A percentile compares a stretch with the other conserved stretches of the same genome.
Conservation (phyloP, 2,329 filamentous ascomycete species). For the Metarhizium robertsii region DNA sequence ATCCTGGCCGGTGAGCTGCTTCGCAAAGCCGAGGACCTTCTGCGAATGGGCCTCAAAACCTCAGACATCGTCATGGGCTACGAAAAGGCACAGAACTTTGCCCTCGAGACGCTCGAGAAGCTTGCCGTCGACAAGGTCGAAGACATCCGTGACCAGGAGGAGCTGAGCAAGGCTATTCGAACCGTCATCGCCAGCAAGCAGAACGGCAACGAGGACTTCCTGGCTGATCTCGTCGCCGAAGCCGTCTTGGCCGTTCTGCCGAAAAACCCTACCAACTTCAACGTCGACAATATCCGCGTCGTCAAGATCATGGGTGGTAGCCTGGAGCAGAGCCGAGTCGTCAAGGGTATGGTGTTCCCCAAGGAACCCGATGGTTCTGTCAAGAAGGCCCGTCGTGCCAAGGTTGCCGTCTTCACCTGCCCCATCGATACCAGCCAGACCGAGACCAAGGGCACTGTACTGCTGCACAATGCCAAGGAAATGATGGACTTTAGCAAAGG, state of each 20-base stretch:
- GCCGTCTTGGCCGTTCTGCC: conserved; percentile 79
- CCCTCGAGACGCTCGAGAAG: conserved; percentile 76
- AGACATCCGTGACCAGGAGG: conserved; percentile 68
- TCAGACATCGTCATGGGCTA: conserved; percentile 94
- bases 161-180: conserved; percentile 89
- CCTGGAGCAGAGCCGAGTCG: conserved; percentile 85
- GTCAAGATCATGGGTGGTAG: conserved; percentile 99
- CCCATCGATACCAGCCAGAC: conserved; percentile 93
- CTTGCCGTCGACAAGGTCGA: conserved; percentile 85
- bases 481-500: conserved; percentile 98
- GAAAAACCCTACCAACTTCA: conserved; percentile 93
- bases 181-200: conserved; percentile 97
- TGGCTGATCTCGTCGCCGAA: conserved; percentile 81
- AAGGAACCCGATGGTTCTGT: conserved; percentile 86
- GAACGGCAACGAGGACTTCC: conserved; percentile 80
- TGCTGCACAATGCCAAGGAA: conserved; percentile 94
- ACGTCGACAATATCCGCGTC: conserved; percentile 96
- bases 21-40: conserved; percentile 92
- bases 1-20: conserved; percentile 89
- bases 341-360: conserved; percentile 97
- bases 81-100: conserved; percentile 86
- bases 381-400: conserved; percentile 87
- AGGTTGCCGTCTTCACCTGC: conserved; percentile 95
- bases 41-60: conserved; percentile 97
- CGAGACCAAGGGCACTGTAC: conserved; percentile 96